These are phyloP conservation scores for Phytophthora palmivora DNA, from an alignment of 352 stramenopile genomes.

Conservation along the genomic window DNA sequence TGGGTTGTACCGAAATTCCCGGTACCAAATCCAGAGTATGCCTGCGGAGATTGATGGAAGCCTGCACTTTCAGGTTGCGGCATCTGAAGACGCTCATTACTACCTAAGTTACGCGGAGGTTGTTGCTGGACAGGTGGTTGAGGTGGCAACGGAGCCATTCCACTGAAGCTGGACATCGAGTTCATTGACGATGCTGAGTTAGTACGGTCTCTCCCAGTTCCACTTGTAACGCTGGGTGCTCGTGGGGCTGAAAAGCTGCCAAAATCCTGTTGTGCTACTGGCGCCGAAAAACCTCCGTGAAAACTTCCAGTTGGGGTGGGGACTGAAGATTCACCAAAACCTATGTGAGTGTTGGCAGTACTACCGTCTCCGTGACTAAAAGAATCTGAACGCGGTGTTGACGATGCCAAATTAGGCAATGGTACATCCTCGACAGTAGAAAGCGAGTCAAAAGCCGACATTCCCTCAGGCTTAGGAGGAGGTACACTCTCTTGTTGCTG, in stretches of 20 bases:
- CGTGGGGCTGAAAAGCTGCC: conserved; percentile 19
- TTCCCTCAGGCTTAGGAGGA: conserved; percentile 43
- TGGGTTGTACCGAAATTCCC: conserved; percentile 23
- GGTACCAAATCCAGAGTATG: conserved; percentile 24
- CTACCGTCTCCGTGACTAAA: conserved; percentile 15
- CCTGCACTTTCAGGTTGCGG: conserved; percentile 18
- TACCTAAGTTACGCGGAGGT: conserved; percentile 30
- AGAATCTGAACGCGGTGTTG: conserved; percentile 32
- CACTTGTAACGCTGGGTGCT: conserved; percentile 18
- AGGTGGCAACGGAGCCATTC: conserved; percentile 23
- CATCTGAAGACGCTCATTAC: conserved; percentile 36
- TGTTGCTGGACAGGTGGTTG: conserved; percentile 30
- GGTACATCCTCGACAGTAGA: conserved; percentile 40
- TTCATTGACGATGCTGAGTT: conserved; percentile 54
- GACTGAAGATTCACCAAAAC: conserved; percentile 16
- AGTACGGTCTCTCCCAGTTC: conserved; percentile 35
- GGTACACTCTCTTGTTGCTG: conserved; percentile 28
- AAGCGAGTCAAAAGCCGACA: conserved; percentile 69
- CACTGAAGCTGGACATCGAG: conserved; percentile 50
- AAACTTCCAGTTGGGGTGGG: conserved; percentile 23
- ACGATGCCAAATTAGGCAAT: conserved; percentile 37
- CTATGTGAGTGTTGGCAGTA: conserved; percentile 6
- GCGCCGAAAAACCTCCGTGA: conserved; percentile 22
- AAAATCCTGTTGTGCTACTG: conserved; percentile 22
- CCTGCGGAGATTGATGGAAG: conserved; percentile 22